Base-by-base conservation (phyloP, 768 basidiomycete species). In the Boletus sensibilis region DNA sequence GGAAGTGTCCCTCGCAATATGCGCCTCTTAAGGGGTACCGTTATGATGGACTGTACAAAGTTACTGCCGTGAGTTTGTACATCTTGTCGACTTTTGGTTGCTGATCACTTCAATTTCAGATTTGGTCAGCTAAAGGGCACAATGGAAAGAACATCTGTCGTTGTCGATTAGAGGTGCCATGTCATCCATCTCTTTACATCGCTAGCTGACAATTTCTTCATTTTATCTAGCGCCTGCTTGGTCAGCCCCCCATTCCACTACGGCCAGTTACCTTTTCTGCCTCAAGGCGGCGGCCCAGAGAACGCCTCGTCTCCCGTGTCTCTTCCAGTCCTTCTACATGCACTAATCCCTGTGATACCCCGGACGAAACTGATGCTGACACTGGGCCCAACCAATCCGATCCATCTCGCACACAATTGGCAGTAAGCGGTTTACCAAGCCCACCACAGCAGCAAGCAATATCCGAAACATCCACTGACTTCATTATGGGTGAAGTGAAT, bases 21-120 rank as follows among this genome's bases (percentile, higher is more conserved):
- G 65, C 72, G 5, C 71, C 71, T 12, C 13, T 27, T 2, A 6
- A 31, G 2, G 70, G 69, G 10, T 64, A 62, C 34, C 72, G 71
- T 3, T 72, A 73, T 25, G 71, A 74, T 31, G 71, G 71, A 20
- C 40, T 72, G 3, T 72, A 72, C 50, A 70, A 27, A 35, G 58
- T 72, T 4, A 37, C 60, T 4, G 39, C 48, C 7, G 72, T 74
- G 31, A 43, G 59, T 38, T 18, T 34, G 13, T 46, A 13, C 4
- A 16, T 33, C 20, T 29, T 12, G 4, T 46, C 10, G 4, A 13
- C 6, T 27, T 47, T 47, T 18, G 1, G 25, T 29, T 39, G 11
- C 18, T 41, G 3, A 57, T 39, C 7, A 41, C 49, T 45, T 40
- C 10, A 10, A 18, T 25, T 9, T 16, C 29, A 70, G 69, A 56